These are phyloP conservation scores for Leucocoprinus sp. DNA, from an alignment of 768 basidiomycete genomes.

Conservation along the genomic window DNA sequence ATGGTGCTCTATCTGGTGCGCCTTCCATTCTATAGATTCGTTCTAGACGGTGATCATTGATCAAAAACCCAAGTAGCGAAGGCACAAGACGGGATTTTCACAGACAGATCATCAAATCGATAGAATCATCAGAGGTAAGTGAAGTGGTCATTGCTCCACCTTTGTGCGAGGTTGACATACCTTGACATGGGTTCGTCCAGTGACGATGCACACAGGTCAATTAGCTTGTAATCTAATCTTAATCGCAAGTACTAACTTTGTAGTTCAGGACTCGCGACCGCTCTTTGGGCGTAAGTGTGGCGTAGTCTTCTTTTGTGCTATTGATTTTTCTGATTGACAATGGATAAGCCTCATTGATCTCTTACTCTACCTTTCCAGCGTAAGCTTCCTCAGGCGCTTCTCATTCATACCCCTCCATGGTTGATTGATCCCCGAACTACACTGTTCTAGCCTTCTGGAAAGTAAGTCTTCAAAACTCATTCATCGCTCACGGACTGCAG, in stretches of 20 bases:
- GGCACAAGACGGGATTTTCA: slow-evolving; percentile 17
- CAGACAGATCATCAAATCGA: slow-evolving; percentile 18
- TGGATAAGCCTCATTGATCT: slow-evolving; percentile 16
- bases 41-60: background rate
- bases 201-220: slow-evolving; percentile 18
- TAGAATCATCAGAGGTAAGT: slow-evolving; percentile 18
- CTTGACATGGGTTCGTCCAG: slow-evolving; percentile 8
- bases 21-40: background rate
- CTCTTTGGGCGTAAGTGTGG: slow-evolving; percentile 8
- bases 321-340: no score
- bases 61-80: slow-evolving; percentile 6
- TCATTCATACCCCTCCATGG: background rate
- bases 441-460: slow-evolving; percentile 10
- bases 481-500: no score
- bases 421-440: background rate
- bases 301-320: no score
- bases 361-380: slow-evolving; percentile 17
- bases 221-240: background rate
- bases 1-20: slow-evolving; percentile 14
- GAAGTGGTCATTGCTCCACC: background rate
- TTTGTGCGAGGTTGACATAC: background rate
- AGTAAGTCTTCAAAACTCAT: slow-evolving; percentile 5
- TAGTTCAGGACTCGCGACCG: slow-evolving; percentile 3
- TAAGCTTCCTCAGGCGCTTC: slow-evolving; percentile 9
- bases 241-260: background rate